A percentile compares a stretch with the other conserved stretches of the same genome.
Conservation (phyloP, 2,329 filamentous ascomycete species). For the Fragosphaeria purpurea region DNA sequence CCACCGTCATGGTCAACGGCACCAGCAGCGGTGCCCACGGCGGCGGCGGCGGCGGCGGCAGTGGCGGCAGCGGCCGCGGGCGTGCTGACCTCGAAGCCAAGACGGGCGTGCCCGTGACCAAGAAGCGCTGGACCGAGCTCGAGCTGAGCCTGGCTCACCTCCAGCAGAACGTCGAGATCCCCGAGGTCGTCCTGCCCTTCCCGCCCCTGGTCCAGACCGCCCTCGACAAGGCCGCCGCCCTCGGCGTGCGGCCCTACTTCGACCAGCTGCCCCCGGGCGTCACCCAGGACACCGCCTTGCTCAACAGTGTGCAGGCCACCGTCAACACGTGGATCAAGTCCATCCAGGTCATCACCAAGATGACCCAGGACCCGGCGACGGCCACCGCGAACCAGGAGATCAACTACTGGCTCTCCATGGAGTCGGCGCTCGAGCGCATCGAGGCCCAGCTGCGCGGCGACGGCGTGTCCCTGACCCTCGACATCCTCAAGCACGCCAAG, state of each 20-base stretch:
- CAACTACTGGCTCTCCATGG: conserved; percentile 98
- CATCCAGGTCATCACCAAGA: conserved; percentile 91
- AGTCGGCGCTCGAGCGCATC: conserved; percentile 83
- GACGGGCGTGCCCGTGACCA: conserved; percentile 91
- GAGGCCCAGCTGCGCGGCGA: conserved; percentile 81
- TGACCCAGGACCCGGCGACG: conserved; percentile 69
- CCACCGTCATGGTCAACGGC: conserved; percentile 41
- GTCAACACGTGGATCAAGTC: conserved; percentile 99
- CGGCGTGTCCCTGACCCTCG: conserved; percentile 81
- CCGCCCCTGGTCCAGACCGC: conserved; percentile 82
- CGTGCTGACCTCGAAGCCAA: conserved; percentile 81
- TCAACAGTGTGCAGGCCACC: conserved; percentile 85
- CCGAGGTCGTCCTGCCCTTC: conserved; percentile 76
- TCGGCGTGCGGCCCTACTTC: conserved; percentile 58
- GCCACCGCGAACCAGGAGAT: conserved; percentile 91
- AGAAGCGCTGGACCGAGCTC: conserved; percentile 92
- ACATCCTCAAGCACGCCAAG: conserved; percentile 93
- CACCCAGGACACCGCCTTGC: conserved; percentile 81
- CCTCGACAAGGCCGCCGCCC: conserved; percentile 64
- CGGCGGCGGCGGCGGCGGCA: background rate
- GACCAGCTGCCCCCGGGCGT: conserved; percentile 67
- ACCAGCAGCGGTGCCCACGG: background rate
- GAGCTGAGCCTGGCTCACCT: conserved; percentile 84
- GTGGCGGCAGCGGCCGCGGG: conserved; percentile 25
- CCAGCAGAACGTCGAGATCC: conserved; percentile 97